Conservation (phyloP, 768 basidiomycete genomes). For the Rhodosporidiobolus odoratus region DNA sequence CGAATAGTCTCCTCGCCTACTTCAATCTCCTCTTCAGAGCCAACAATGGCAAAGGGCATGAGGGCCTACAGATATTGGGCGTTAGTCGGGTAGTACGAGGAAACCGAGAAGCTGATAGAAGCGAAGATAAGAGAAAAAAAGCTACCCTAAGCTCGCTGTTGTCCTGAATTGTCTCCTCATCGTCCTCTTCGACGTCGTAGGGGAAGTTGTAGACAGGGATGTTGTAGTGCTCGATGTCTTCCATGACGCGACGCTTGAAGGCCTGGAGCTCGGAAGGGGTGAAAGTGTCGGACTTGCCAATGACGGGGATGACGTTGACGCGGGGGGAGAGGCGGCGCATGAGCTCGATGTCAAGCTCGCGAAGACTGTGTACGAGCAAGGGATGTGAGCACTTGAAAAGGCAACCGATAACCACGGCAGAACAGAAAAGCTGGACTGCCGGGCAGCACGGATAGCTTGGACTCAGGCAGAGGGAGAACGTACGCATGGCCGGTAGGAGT, state of each 20-base stretch:
- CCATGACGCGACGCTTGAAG: slow-evolving; percentile 98
- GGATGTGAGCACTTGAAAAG: neutral
- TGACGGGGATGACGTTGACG: slow-evolving; percentile 97
- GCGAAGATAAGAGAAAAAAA: neutral
- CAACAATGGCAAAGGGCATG: slow-evolving; percentile 93
- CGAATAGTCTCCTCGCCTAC: slow-evolving; percentile 78
- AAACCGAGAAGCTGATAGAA: neutral
- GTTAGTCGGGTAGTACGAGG: too few relatives aligned
- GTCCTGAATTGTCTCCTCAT: slow-evolving; percentile 96
- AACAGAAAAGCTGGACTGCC: slow-evolving; percentile 6
- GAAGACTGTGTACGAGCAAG: slow-evolving; percentile 50
- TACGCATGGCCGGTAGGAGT: slow-evolving; percentile 91
- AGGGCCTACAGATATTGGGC: slow-evolving; percentile 74
- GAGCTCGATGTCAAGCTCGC: slow-evolving; percentile 98
- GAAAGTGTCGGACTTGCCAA: slow-evolving; percentile 89
- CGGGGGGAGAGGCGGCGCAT: slow-evolving; percentile 97
- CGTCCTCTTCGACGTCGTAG: slow-evolving; percentile 97
- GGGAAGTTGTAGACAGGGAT: slow-evolving; percentile 99
- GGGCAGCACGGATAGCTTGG: too few relatives aligned
- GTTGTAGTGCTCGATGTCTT: slow-evolving; percentile 96
- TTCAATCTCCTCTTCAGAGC: slow-evolving; percentile 94
- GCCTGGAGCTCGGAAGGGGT: slow-evolving; percentile 86
- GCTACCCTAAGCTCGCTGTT: slow-evolving; percentile 85
- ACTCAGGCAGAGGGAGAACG: neutral
- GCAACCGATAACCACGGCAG: too few relatives aligned